phyloP scores from a whole-genome alignment of 129 eudicot species.

The Scalesia atractyloides region DNA sequence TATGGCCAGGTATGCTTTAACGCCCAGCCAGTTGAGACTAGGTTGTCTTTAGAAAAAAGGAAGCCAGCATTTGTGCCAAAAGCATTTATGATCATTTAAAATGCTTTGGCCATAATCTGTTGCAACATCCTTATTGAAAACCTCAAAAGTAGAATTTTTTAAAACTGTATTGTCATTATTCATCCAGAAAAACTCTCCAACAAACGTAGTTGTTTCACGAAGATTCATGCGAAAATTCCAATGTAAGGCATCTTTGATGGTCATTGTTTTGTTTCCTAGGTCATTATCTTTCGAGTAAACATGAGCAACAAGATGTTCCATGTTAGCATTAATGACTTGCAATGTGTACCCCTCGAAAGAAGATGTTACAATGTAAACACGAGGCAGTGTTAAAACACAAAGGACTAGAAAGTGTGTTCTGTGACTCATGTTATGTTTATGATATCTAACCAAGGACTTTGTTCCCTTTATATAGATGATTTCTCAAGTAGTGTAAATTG shows the following conservation, averaged over 20 bases:
- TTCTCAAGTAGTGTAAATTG: too few species aligned
- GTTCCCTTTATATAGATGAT: too few species aligned
- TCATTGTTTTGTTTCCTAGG: conserved; percentile 17
- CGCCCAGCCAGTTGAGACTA: neutral
- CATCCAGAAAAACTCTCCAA: conserved; percentile 20
- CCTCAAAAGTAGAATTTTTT: conserved; percentile 4
- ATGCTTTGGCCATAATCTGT: neutral
- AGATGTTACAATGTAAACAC: conserved; percentile 4
- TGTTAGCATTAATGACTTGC: neutral
- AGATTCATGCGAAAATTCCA: conserved; percentile 15
- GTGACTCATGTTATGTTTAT: neutral
- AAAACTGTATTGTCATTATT: neutral
- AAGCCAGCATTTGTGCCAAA: conserved; percentile 11
- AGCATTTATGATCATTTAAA: neutral
- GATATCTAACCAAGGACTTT: too few species aligned
- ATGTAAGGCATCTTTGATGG: neutral
- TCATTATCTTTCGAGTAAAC: conserved; percentile 21
- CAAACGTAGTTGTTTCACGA: neutral
- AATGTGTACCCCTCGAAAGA: neutral
- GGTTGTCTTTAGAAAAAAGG: conserved; percentile 13
- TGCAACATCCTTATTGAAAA: conserved; percentile 18
- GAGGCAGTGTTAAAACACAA: neutral
- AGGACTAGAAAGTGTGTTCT: neutral
- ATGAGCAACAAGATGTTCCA: conserved; percentile 5
- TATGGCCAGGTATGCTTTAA: neutral